Evolutionary conservation across 140 eudicot species (phyloP).

Genomic region (Stevia rebaudiana): DNA sequence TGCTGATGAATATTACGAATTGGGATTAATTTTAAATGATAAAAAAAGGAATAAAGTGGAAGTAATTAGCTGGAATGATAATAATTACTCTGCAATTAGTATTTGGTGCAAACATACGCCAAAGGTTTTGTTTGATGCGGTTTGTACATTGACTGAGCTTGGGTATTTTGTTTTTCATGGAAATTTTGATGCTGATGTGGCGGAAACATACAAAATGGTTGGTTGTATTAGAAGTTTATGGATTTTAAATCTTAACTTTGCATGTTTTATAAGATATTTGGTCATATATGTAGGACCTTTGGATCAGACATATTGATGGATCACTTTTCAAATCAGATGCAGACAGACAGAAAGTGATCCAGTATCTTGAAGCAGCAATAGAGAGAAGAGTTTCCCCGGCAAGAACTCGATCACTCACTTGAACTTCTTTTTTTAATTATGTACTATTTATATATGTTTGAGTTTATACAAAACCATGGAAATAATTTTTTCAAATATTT

Average conservation of each 20-base stretch:
- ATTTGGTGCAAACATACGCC: background rate
- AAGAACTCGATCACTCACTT: too few relatives aligned
- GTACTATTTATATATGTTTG: too few relatives aligned
- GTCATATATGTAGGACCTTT: background rate
- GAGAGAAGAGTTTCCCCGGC: slow-evolving; percentile 11
- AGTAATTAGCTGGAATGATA: background rate
- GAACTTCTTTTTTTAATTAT: too few relatives aligned
- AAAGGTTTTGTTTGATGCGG: slow-evolving; percentile 4
- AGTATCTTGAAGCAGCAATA: slow-evolving; percentile 11
- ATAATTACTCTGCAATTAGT: background rate
- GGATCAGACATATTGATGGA: slow-evolving; percentile 10
- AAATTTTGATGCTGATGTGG: background rate
- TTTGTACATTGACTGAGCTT: slow-evolving; percentile 12
- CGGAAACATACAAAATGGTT: slow-evolving; percentile 7
- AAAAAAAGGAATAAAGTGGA: background rate
- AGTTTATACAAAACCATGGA: too few relatives aligned
- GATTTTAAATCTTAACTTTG: background rate
- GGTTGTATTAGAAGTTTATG: background rate
- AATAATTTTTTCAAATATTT: too few relatives aligned
- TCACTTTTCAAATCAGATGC: background rate
- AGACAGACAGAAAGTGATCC: slow-evolving; percentile 7
- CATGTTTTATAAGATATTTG: background rate
- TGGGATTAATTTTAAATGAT: background rate
- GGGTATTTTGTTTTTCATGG: slow-evolving; percentile 12
- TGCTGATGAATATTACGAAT: slow-evolving; percentile 1